Evolutionary conservation across 371 early-diverging fungal species (phyloP).

Genomic region (Circinella minor): DNA sequence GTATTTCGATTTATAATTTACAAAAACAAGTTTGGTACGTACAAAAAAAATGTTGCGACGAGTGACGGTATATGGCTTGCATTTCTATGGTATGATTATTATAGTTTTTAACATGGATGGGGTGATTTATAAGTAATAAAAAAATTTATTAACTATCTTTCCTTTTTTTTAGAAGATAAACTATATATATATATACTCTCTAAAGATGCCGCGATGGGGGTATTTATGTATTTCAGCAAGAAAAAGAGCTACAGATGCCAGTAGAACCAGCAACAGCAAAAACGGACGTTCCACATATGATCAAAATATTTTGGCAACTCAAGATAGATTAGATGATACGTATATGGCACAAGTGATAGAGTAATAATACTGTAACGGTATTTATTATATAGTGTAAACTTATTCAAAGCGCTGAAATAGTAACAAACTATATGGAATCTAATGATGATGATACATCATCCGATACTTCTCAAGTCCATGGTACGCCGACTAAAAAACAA

Average conservation of each 20-base stretch:
- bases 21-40: neutral
- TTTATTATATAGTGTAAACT: constrained; percentile 2
- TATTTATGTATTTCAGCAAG: neutral
- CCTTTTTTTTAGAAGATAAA: neutral
- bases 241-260: neutral
- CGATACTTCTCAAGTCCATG: neutral
- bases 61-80: neutral
- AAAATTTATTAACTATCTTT: neutral
- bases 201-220: constrained; percentile 2
- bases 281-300: neutral
- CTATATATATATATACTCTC: neutral
- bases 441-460: constrained; percentile 1
- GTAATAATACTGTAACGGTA: neutral
- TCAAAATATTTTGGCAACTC: neutral
- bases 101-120: neutral
- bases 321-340: neutral
- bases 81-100: neutral
- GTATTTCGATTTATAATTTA: neutral
- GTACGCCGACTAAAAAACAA: neutral
- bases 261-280: neutral
- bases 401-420: neutral
- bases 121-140: neutral
- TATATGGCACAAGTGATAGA: neutral
- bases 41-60: neutral
- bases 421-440: neutral